Base-by-base conservation (phyloP, 139 green algal genomes). In the Picochlorum sp. region DNA sequence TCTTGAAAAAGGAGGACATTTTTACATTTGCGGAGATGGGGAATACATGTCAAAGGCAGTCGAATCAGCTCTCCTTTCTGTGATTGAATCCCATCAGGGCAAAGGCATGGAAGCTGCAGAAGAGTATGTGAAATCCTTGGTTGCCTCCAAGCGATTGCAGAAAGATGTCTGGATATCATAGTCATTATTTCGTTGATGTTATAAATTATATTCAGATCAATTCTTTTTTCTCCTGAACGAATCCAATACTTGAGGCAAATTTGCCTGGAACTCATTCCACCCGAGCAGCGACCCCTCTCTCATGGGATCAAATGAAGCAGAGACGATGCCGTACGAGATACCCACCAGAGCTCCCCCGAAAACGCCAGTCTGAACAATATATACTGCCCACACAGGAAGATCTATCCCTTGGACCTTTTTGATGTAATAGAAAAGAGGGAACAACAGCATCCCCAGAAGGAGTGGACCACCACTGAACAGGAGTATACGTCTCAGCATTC, bases 11-110 rank as follows among this genome's bases (percentile, higher is more conserved):
- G 82, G 74, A 0, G 88, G 52, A 2, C 84, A 94, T 69, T 89
- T 96, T 65, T 96, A 95, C 69, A 83, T 96, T 45, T 96, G 90
- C 62, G 90, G 90, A 20, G 90, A 96, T 60, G 90, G 85, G 3
- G 56, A 63, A 15, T 61, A 65, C 64, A 96, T 96, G 89, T 88
- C 89, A 10, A 75, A 74, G 1, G 72, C 65, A 11, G 81, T 87
- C 26, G 77, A 87, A 61, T 8, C 62, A 28, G 72, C 57, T 20
- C 75, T 90, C 68, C 66, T 84, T 59, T 26, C 45, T n/a, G 74
- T 85, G 47, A 76, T 87, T 11, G 58, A 54, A 13, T 14, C 65
- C 10, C 21, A 65, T n/a, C 38, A 69, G 51, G 51, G 51, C 3
- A 57, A 58, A 15, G 41, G 23, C 46, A 20, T 14, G 6, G 57